Conservation (phyloP, 306 rosid genomes). For the Cucurbita pepo region DNA sequence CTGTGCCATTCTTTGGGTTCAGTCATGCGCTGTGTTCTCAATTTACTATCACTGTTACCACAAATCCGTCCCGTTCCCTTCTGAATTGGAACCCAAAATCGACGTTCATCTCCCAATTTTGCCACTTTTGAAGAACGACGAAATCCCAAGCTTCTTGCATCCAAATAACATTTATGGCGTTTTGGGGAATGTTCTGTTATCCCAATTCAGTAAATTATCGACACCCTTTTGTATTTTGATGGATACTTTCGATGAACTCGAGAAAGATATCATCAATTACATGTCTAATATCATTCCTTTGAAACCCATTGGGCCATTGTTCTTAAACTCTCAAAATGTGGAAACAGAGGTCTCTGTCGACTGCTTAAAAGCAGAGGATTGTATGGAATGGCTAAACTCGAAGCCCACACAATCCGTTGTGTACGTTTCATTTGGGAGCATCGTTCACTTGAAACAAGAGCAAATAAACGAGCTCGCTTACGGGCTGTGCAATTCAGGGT, state of each 20-base stretch:
- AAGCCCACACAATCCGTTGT: conserved; percentile 11
- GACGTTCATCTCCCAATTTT: conserved; percentile 12
- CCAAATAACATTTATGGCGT: background rate
- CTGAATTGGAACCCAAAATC: conserved; percentile 4
- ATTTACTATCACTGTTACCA: conserved; percentile 24
- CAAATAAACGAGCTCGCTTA: conserved; percentile 23
- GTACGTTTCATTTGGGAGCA: conserved; percentile 25
- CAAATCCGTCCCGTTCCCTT: conserved; percentile 9
- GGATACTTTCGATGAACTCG: conserved; percentile 22
- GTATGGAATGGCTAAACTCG: conserved; percentile 14
- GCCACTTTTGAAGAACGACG: conserved; percentile 16
- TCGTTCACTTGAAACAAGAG: conserved; percentile 15
- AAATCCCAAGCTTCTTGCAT: conserved; percentile 19
- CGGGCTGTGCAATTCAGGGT: conserved; percentile 9
- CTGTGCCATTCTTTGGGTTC: conserved; percentile 44
- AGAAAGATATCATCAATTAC: background rate
- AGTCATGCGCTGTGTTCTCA: conserved; percentile 34
- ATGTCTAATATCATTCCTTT: conserved; percentile 3
- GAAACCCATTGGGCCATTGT: conserved; percentile 15
- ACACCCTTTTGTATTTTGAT: conserved; percentile 15
- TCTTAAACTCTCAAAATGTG: background rate
- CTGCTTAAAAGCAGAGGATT: conserved; percentile 4
- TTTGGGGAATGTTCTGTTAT: conserved; percentile 6
- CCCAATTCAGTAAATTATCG: conserved; percentile 12
- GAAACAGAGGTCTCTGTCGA: background rate